Conservation (phyloP, 768 basidiomycete species). For the Austroboletus festivus region DNA sequence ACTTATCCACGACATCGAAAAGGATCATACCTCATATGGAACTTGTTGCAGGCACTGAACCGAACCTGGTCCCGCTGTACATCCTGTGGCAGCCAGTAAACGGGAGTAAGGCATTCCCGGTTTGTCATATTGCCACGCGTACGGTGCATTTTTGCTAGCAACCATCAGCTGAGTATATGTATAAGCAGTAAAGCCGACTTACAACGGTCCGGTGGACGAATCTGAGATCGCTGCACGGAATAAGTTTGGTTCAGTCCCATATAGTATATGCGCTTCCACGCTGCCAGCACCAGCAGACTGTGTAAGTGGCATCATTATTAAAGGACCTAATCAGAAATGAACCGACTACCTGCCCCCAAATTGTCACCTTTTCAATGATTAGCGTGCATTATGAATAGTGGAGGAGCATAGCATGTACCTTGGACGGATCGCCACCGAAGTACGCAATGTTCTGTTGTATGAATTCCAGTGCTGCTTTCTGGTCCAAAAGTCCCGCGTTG, state of each 20-base stretch:
- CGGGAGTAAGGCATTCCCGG: constrained; percentile 49
- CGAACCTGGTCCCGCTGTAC: constrained; percentile 37
- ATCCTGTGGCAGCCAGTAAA: constrained; percentile 45
- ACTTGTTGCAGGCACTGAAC: constrained; percentile 39
- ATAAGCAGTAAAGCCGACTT: background rate
- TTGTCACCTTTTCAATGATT: constrained; percentile 10
- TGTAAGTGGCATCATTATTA: background rate
- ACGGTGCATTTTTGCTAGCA: constrained; percentile 49
- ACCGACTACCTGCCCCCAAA: constrained; percentile 17
- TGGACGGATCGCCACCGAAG: constrained; percentile 62
- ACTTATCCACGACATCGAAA: background rate
- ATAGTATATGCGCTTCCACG: constrained; percentile 13
- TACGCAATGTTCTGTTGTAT: constrained; percentile 61
- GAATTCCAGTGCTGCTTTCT: constrained; percentile 55
- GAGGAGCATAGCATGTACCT: constrained; percentile 30
- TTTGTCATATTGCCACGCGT: constrained; percentile 45
- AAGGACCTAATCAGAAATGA: background rate
- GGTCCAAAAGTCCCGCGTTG: constrained; percentile 61
- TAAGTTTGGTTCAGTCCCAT: constrained; percentile 1
- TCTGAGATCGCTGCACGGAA: constrained; percentile 19
- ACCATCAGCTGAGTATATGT: background rate
- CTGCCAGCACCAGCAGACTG: constrained; percentile 21
- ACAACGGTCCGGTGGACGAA: constrained; percentile 21
- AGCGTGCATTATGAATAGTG: background rate
- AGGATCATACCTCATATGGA: constrained; percentile 13